Conservation (phyloP, 2,329 filamentous ascomycete species). For the Dothiorella sarmentorum region DNA sequence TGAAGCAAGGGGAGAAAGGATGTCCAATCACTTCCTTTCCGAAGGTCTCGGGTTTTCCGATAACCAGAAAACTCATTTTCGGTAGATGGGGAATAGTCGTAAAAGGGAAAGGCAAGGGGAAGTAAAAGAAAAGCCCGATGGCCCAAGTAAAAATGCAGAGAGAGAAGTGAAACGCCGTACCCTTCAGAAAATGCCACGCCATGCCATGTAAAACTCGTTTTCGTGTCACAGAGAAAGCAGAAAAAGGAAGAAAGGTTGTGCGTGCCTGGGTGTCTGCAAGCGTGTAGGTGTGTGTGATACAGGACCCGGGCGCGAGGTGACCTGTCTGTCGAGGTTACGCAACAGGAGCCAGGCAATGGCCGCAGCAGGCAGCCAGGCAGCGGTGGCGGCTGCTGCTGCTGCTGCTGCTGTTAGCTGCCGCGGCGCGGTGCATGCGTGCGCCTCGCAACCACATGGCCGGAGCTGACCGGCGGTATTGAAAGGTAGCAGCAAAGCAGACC, state of each 20-base stretch:
- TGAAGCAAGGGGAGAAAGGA: neutral
- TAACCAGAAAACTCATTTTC: too few species aligned
- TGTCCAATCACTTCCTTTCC: too few species aligned
- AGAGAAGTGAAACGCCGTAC: neutral
- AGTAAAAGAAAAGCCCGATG: neutral
- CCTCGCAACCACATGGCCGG: conserved; percentile 1
- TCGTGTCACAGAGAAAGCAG: neutral
- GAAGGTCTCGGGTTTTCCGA: neutral
- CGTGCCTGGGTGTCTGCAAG: conserved; percentile 1
- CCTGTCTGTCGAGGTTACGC: conserved; percentile 2
- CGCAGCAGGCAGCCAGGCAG: neutral
- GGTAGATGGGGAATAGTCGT: too few species aligned
- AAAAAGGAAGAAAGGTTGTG: neutral
- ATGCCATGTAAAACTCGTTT: neutral
- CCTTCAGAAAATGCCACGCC: neutral
- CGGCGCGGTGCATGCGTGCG: neutral
- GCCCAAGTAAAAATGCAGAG: neutral
- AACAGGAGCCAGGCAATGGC: neutral
- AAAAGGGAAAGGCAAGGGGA: too few species aligned
- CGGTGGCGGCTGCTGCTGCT: conserved; percentile 4
- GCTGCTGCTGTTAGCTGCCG: neutral
- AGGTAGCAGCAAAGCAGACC: neutral
- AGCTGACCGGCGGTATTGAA: neutral
- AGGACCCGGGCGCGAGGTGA: neutral
- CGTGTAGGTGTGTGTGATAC: neutral